These are phyloP conservation scores for Albugo laibachii DNA, from an alignment of 352 stramenopile genomes.

Conservation along the genomic window DNA sequence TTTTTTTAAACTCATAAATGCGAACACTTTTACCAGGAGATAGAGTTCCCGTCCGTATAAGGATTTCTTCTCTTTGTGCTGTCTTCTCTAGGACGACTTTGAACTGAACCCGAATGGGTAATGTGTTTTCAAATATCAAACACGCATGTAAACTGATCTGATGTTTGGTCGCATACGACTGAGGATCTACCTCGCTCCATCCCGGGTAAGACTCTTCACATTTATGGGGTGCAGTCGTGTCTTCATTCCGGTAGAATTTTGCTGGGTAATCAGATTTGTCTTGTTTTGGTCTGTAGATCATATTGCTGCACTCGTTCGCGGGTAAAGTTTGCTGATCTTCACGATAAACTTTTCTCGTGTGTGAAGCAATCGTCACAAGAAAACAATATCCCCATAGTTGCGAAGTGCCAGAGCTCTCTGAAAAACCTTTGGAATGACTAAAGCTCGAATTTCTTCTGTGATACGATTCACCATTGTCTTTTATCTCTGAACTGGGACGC, in stretches of 20 bases:
- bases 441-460: too few relatives aligned
- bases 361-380: conserved; percentile 61
- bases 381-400: conserved; percentile 41
- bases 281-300: neutral
- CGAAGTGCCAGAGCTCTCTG: neutral
- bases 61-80: conserved; percentile 8
- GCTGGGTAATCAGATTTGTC: neutral
- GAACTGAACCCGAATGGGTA: conserved; percentile 73
- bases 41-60: conserved; percentile 45
- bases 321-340: conserved; percentile 68
- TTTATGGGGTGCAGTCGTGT: conserved; percentile 6
- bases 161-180: conserved; percentile 76
- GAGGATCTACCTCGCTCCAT: conserved; percentile 12
- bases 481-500: neutral
- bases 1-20: conserved; percentile 65
- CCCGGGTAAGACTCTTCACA: neutral
- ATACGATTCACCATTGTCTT: conserved; percentile 8
- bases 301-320: conserved; percentile 9
- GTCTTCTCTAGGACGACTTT: conserved; percentile 24
- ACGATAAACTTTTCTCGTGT: conserved; percentile 75
- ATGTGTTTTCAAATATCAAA: conserved; percentile 72
- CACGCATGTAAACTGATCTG: conserved; percentile 71
- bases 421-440: neutral
- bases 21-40: conserved; percentile 67
- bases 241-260: conserved; percentile 8